A percentile compares a stretch with the other conserved stretches of the same genome.
phyloP scores from a whole-genome alignment of 2,329 filamentous ascomycete genomes.

The Sarocladiaceae sp. region DNA sequence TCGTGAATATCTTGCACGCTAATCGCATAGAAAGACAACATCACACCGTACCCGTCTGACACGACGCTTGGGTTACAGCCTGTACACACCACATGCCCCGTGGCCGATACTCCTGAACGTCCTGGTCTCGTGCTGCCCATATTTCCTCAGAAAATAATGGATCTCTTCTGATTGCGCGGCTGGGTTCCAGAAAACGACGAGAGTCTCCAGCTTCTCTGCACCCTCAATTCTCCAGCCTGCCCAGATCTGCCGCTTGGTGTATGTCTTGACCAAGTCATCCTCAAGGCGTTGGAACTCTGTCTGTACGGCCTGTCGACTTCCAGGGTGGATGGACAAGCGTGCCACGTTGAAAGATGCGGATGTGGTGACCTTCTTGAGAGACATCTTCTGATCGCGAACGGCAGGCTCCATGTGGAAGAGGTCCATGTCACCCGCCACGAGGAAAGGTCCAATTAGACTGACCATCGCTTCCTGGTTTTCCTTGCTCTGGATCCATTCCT shows the following conservation, averaged over 20 bases:
- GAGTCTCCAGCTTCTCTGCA: conserved; percentile 25
- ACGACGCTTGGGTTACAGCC: too few species aligned
- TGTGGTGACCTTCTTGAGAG: conserved; percentile 19
- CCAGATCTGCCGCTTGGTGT: conserved; percentile 25
- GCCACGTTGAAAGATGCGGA: conserved; percentile 28
- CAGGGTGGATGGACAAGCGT: conserved; percentile 24
- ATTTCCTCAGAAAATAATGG: conserved; percentile 18
- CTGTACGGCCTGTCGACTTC: conserved; percentile 25
- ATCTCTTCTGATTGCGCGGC: conserved; percentile 27
- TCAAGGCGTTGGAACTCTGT: conserved; percentile 27
- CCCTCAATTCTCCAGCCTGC: conserved; percentile 38
- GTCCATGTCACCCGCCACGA: conserved; percentile 24
- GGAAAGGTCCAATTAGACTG: conserved; percentile 26
- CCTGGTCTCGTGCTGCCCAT: conserved; percentile 12
- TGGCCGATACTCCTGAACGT: conserved; percentile 17
- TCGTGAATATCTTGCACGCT: too few species aligned
- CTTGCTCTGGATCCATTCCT: conserved; percentile 35
- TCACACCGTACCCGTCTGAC: too few species aligned
- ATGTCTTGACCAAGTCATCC: conserved; percentile 21
- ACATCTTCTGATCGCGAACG: conserved; percentile 15
- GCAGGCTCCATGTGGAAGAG: conserved; percentile 36
- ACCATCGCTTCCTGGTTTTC: conserved; percentile 32
- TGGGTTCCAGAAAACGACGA: conserved; percentile 34
- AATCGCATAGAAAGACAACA: too few species aligned
- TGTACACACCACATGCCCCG: conserved; percentile 17